Evolutionary conservation across 2,329 filamentous ascomycete genomes (phyloP).

Genomic region (Xylariales sp.): DNA sequence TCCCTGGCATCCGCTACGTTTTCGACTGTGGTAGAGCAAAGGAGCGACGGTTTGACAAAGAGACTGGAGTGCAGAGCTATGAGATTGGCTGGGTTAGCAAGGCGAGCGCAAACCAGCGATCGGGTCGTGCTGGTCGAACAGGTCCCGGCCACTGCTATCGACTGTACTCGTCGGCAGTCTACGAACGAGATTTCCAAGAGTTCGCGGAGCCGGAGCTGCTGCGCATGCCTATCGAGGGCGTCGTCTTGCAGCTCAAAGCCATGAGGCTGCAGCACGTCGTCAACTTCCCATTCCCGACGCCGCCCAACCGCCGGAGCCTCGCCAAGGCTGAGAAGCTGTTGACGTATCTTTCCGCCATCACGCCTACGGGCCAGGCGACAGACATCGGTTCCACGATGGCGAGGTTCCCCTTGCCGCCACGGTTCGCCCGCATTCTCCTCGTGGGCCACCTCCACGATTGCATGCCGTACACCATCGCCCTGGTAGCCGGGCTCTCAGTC

Average conservation of each 20-base stretch:
- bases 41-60: conserved; percentile 82
- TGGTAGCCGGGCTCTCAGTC: conserved; percentile 85
- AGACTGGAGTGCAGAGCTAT: conserved; percentile 91
- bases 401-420: conserved; percentile 82
- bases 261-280: conserved; percentile 89
- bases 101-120: conserved; percentile 85
- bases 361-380: conserved; percentile 69
- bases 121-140: conserved; percentile 91
- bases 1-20: conserved; percentile 90
- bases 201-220: conserved; percentile 87
- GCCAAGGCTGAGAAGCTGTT: conserved; percentile 82
- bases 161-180: conserved; percentile 91
- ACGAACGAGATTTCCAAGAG: conserved; percentile 80
- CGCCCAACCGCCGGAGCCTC: conserved; percentile 72
- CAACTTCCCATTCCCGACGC: conserved; percentile 94
- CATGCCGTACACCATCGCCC: conserved; percentile 77
- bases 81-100: conserved; percentile 97
- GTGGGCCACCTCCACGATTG: conserved; percentile 81
- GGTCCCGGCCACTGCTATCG: conserved; percentile 95
- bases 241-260: conserved; percentile 89
- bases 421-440: conserved; percentile 88
- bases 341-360: conserved; percentile 78
- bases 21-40: conserved; percentile 93
- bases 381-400: conserved; percentile 77
- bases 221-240: conserved; percentile 85